Evolutionary conservation across 108 stramenopile species (phyloP).

Genomic region (Stephanodiscus triporus): DNA sequence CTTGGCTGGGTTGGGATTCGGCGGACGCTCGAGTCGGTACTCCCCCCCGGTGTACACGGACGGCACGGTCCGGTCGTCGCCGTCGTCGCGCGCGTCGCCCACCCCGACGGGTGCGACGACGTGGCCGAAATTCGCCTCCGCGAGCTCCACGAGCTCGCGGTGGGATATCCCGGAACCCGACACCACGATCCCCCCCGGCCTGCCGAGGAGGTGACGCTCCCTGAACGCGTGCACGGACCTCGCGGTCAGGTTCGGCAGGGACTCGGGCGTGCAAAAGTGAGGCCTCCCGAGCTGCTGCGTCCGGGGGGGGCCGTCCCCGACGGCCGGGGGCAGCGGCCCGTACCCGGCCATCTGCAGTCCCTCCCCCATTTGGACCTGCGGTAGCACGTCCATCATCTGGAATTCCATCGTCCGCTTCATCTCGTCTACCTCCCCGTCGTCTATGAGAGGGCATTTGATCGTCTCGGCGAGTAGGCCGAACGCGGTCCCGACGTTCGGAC

Average conservation of each 20-base stretch:
- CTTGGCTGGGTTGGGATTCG: constrained; percentile 48
- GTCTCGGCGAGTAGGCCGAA: constrained; percentile 80
- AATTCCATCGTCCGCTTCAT: constrained; percentile 77
- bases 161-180: constrained; percentile 95
- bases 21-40: constrained; percentile 41
- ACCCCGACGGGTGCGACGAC: constrained; percentile 30
- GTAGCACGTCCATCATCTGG: constrained; percentile 79
- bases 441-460: constrained; percentile 65
- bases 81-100: constrained; percentile 6
- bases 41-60: constrained; percentile 78
- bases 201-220: constrained; percentile 58
- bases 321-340: constrained; percentile 44
- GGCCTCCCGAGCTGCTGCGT: constrained; percentile 83
- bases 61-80: constrained; percentile 37
- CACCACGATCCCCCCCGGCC: constrained; percentile 84
- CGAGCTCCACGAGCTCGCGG: constrained; percentile 86
- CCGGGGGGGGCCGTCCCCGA: neutral
- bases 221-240: constrained; percentile 70
- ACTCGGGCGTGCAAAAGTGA: constrained; percentile 78
- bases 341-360: constrained; percentile 91
- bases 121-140: constrained; percentile 79
- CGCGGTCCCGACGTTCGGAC: constrained; percentile 85
- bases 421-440: constrained; percentile 65
- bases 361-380: constrained; percentile 83
- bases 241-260: constrained; percentile 64